Evolutionary conservation across 768 basidiomycete genomes (phyloP).

Genomic region (Lactarius trivialis): DNA sequence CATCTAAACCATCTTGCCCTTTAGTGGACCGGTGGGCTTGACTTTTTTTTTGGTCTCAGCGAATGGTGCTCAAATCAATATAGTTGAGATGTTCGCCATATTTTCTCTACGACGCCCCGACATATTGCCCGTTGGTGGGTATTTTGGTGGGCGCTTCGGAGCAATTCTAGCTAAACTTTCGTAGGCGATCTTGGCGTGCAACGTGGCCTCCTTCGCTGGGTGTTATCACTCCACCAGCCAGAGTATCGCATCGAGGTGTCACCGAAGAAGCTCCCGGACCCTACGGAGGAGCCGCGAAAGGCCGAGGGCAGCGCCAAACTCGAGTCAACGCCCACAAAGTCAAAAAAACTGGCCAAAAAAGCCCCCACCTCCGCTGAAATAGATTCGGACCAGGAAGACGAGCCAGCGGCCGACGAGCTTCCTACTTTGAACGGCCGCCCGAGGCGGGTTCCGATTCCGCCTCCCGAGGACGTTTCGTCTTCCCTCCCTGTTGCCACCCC

Average conservation of each 20-base stretch:
- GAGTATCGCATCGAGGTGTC: constrained; percentile 42
- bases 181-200: constrained; percentile 83
- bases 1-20: not conserved
- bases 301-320: constrained; percentile 1
- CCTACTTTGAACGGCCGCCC: constrained; percentile 4
- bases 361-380: not conserved
- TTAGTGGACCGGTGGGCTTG: constrained; percentile 54
- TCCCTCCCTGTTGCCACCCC: constrained; percentile 6
- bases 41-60: not conserved
- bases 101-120: constrained; percentile 81
- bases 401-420: constrained; percentile 16
- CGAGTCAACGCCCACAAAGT: constrained; percentile 24
- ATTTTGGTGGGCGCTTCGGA: constrained; percentile 7
- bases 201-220: constrained; percentile 62
- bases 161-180: not conserved
- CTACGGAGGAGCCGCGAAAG: constrained; percentile 9
- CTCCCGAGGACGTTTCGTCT: not conserved
- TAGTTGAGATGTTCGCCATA: constrained; percentile 91
- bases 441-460: not conserved
- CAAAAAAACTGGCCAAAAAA: not conserved
- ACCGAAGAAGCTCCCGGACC: constrained; percentile 40
- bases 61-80: constrained; percentile 13
- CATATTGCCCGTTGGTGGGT: constrained; percentile 57
- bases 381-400: constrained; percentile 6
- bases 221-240: constrained; percentile 54